These are phyloP conservation scores for Mikania micrantha DNA, from an alignment of 129 eudicot genomes.

Conservation along the genomic window DNA sequence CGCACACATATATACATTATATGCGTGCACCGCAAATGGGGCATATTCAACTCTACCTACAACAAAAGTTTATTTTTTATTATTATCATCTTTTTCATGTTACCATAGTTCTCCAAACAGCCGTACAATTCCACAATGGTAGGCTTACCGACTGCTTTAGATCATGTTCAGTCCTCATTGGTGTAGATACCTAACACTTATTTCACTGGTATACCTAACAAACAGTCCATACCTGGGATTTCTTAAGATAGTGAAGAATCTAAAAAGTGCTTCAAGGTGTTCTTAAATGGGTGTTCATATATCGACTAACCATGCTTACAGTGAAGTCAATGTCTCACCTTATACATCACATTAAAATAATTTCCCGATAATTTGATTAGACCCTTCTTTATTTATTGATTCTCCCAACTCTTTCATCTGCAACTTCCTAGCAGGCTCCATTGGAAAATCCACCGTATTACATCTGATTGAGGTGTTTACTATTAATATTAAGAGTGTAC, in stretches of 20 bases:
- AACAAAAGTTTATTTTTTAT: not conserved
- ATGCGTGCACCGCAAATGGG: too few relatives aligned
- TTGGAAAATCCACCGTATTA: not conserved
- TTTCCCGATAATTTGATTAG: not conserved
- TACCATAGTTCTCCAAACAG: not conserved
- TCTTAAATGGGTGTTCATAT: not conserved
- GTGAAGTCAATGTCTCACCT: not conserved
- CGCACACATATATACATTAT: too few relatives aligned
- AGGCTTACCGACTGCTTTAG: not conserved
- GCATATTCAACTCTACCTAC: not conserved
- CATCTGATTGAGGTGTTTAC: too few relatives aligned
- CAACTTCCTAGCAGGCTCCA: not conserved
- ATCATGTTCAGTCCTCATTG: not conserved
- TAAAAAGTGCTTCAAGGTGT: not conserved
- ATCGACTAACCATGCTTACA: not conserved
- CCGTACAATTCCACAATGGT: not conserved
- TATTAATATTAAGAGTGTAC: too few relatives aligned
- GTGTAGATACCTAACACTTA: not conserved
- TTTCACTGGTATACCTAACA: not conserved
- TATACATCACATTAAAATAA: not conserved
- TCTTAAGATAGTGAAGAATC: not conserved
- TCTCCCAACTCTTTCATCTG: too few relatives aligned
- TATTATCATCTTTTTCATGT: too few relatives aligned
- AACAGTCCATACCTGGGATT: not conserved
- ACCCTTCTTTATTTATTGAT: not conserved